These are phyloP conservation scores for Aspergillus panamensis DNA, from an alignment of 495 filamentous ascomycete species.

Conservation along the genomic window DNA sequence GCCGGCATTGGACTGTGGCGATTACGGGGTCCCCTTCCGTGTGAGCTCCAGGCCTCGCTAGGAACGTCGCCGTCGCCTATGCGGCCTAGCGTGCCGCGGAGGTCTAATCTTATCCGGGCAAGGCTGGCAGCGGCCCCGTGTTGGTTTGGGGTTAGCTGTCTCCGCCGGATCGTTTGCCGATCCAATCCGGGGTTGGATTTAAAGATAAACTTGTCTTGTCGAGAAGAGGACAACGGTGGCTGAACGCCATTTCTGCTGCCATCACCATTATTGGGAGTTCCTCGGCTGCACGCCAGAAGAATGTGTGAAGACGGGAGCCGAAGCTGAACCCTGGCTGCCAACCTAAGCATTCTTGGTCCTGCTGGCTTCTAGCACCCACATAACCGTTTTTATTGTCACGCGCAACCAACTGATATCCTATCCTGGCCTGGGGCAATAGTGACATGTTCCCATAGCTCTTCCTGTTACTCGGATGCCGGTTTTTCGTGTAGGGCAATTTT, in stretches of 20 bases:
- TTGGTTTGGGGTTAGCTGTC: background rate
- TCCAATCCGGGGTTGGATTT: slow-evolving; percentile 3
- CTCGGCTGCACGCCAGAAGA: background rate
- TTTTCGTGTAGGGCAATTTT: too few species aligned
- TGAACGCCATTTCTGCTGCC: background rate
- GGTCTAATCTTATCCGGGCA: background rate
- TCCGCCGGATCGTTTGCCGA: slow-evolving; percentile 2
- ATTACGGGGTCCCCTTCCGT: background rate
- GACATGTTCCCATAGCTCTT: too few species aligned
- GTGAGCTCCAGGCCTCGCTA: background rate
- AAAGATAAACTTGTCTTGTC: background rate
- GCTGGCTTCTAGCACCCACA: background rate
- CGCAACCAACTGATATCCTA: too few species aligned
- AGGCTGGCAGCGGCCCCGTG: background rate
- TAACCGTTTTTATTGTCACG: background rate
- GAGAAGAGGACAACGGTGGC: background rate
- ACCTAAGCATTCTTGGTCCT: background rate
- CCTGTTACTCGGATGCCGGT: too few species aligned
- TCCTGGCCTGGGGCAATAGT: too few species aligned
- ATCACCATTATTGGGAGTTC: too few species aligned
- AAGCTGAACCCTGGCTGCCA: background rate
- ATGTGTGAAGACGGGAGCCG: background rate
- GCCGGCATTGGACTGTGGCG: background rate
- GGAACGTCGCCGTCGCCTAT: background rate
- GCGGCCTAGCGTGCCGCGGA: background rate